phyloP scores from a whole-genome alignment of 441 rosid species.

The Euphorbia celastroides region DNA sequence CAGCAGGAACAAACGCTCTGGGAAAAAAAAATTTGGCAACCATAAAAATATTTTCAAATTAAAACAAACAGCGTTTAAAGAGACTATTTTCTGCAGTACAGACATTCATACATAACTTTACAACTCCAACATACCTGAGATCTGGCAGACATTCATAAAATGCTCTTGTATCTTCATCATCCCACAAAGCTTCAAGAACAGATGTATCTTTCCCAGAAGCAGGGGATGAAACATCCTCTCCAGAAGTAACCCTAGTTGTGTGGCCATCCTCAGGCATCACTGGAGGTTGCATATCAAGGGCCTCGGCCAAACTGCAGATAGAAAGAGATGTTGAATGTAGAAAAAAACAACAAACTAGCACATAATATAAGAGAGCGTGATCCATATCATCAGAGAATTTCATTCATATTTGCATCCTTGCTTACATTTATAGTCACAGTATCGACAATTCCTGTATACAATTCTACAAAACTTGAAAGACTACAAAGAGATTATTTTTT shows the following conservation, averaged over 20 bases:
- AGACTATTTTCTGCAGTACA: background rate
- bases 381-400: background rate
- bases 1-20: conserved; percentile 99
- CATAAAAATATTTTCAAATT: background rate
- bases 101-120: background rate
- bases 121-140: conserved; percentile 65
- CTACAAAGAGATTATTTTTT: background rate
- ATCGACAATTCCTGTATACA: background rate
- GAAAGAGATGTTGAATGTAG: background rate
- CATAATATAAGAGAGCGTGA: background rate
- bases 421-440: background rate
- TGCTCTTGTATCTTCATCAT: conserved; percentile 96
- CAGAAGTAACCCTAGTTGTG: conserved; percentile 86
- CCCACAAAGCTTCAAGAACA: conserved; percentile 82
- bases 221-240: conserved; percentile 75
- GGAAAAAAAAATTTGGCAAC: conserved; percentile 18
- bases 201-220: conserved; percentile 76
- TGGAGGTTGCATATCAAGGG: conserved; percentile 98
- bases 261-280: conserved; percentile 97
- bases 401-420: conserved; percentile 1
- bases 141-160: conserved; percentile 96
- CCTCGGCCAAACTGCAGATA: conserved; percentile 78
- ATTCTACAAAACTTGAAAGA: background rate
- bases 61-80: background rate
- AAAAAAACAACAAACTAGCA: background rate